Evolutionary conservation across 106 monocot species (phyloP), one percentile per base, ranked within the genome.

Genomic region (Platanthera guangdongensis): DNA sequence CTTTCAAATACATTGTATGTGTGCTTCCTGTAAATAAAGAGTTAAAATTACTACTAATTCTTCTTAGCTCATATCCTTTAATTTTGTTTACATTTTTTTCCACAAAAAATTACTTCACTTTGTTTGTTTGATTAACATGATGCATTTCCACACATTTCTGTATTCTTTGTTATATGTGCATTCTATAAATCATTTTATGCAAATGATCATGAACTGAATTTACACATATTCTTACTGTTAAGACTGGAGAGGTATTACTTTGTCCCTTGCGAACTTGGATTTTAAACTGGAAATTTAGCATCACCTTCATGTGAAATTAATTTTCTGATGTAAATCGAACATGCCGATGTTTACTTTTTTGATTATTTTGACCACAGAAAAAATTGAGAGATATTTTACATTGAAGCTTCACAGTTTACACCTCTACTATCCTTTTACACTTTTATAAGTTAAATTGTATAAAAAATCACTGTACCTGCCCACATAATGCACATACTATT

Each of bases 141-240:
- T 67, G 13, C 32, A 30, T 8, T 63, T 48, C 63, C 63, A 7
- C 6, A 13, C 7, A 21, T 49, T 52, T 52, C 52, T 52, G 52
- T 52, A 55, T 2, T 14, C 13, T 50, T n/a, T 10, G 11, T 77
- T 3, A 65, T 22, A 50, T 11, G 65, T 68, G 68, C 68, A 45
- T 25, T 49, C 14, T 3, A 0, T 4, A 71, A 68, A 16, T 16
- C 14, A 50, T 47, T 62, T 62, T 62, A 62, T 62, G 7, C 62
- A 62, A 22, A 1, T 62, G 19, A 25, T 62, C 15, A 54, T 76
- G 84, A 6, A 80, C 53, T 55, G 77, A 80, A 73, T 84, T 84
- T 73, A 84, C 80, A 51, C 84, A 84, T 74, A 73, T 84, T 52
- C 76, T 84, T 53, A 80, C 80, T 76, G 80, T 84, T 60, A 84